A percentile compares a stretch with the other conserved stretches of the same genome.
Evolutionary conservation across 495 filamentous ascomycete species (phyloP).

Genomic region (Pseudotulostoma volvatum): DNA sequence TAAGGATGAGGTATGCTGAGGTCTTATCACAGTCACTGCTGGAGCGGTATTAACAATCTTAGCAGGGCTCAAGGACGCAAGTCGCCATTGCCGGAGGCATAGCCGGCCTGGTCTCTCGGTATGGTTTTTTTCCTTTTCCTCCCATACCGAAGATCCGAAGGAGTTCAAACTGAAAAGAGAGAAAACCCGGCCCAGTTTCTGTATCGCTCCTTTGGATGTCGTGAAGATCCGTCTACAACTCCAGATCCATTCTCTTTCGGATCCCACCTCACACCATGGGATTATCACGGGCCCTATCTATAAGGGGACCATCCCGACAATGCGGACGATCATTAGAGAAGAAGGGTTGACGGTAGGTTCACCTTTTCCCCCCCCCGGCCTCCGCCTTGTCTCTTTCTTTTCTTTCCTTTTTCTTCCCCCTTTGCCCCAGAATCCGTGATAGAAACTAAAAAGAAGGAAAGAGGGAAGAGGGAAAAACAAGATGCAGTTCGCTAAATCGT

Average conservation of each 20-base stretch:
- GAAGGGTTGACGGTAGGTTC: slow-evolving; percentile 59
- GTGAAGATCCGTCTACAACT: slow-evolving; percentile 94
- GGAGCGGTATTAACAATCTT: slow-evolving; percentile 2
- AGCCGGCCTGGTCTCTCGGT: slow-evolving; percentile 80
- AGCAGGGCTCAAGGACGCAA: slow-evolving; percentile 63
- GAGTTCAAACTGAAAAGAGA: no score
- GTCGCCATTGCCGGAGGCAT: slow-evolving; percentile 71
- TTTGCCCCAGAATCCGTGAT: no score
- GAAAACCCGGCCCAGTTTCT: no score
- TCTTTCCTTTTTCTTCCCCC: no score
- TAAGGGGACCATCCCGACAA: slow-evolving; percentile 63
- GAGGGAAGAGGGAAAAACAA: no score
- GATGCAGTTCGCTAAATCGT: no score
- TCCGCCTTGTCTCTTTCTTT: neutral
- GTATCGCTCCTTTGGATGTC: slow-evolving; percentile 84
- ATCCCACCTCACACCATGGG: slow-evolving; percentile 28
- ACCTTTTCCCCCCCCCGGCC: no score
- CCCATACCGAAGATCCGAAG: no score
- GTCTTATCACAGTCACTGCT: neutral
- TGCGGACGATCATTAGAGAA: slow-evolving; percentile 53
- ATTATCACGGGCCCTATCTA: slow-evolving; percentile 51
- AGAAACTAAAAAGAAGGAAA: neutral
- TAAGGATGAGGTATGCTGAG: slow-evolving; percentile 60
- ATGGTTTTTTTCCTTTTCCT: slow-evolving; percentile 1
- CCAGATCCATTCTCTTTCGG: slow-evolving; percentile 63